Conservation (phyloP, 2,329 filamentous ascomycete species). For the Alternaria burnsii region DNA sequence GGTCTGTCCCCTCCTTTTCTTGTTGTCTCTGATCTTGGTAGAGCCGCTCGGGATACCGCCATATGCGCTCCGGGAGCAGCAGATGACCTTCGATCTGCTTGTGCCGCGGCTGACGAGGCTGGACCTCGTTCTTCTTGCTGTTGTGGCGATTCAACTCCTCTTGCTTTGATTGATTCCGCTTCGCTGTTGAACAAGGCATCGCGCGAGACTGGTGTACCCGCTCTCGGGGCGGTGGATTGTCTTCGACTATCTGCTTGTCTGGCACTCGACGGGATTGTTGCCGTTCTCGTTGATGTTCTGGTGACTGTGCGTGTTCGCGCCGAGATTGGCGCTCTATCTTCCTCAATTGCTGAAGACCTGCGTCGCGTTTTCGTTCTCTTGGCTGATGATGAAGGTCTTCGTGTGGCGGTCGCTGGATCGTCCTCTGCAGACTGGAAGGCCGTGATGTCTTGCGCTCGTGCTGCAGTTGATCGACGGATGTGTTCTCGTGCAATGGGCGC, state of each 20-base stretch:
- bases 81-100: background rate
- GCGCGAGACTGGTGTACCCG: background rate
- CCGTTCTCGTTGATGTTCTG: slow-evolving; percentile 5
- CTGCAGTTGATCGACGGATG: background rate
- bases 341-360: slow-evolving; percentile 6
- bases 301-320: background rate
- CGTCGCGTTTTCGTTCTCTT: slow-evolving; percentile 10
- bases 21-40: background rate
- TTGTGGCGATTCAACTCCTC: background rate
- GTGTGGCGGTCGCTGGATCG: background rate
- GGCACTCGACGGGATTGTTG: background rate
- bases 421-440: background rate
- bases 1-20: background rate
- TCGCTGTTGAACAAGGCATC: background rate
- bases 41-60: background rate
- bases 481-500: background rate
- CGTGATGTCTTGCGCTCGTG: background rate
- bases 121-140: background rate
- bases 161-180: background rate
- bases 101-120: background rate
- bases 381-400: slow-evolving; percentile 17
- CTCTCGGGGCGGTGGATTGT: background rate
- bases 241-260: background rate
- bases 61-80: background rate
- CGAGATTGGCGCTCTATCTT: background rate